Evolutionary conservation across 768 basidiomycete genomes (phyloP).

Genomic region (Leucosporidium creatinivorum): DNA sequence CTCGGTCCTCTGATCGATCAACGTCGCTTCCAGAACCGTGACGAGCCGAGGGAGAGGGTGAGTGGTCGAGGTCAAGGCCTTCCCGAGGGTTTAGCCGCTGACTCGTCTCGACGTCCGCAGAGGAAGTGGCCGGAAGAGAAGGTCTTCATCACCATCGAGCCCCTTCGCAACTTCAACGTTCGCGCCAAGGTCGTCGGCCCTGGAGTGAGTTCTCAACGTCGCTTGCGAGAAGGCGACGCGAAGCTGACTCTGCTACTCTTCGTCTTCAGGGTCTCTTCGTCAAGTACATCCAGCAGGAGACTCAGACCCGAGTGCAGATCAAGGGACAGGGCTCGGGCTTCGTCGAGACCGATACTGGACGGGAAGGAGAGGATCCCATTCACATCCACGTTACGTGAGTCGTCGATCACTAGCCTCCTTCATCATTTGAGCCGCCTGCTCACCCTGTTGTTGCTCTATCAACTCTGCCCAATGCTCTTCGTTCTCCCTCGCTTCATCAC

Average conservation of each 20-base stretch:
- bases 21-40: conserved; percentile 46
- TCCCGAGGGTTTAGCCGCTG: too few relatives aligned
- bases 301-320: conserved; percentile 90
- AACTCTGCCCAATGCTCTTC: background rate
- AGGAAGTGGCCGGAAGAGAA: conserved; percentile 99
- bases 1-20: conserved; percentile 45
- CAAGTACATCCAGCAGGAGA: conserved; percentile 96
- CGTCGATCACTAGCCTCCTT: too few relatives aligned
- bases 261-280: conserved; percentile 76
- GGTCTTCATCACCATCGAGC: conserved; percentile 76
- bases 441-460: background rate
- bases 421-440: background rate
- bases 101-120: conserved; percentile 42
- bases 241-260: background rate
- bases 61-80: too few relatives aligned
- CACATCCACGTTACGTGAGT: conserved; percentile 74
- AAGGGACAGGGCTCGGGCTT: conserved; percentile 93
- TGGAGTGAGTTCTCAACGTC: conserved; percentile 50
- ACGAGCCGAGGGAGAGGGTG: conserved; percentile 30
- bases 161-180: conserved; percentile 92
- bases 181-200: conserved; percentile 97
- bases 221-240: too few relatives aligned
- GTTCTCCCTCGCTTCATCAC: background rate
- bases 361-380: conserved; percentile 81
- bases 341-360: conserved; percentile 80